Evolutionary conservation across 2,329 filamentous ascomycete genomes (phyloP).

Genomic region (Xylaria digitata): DNA sequence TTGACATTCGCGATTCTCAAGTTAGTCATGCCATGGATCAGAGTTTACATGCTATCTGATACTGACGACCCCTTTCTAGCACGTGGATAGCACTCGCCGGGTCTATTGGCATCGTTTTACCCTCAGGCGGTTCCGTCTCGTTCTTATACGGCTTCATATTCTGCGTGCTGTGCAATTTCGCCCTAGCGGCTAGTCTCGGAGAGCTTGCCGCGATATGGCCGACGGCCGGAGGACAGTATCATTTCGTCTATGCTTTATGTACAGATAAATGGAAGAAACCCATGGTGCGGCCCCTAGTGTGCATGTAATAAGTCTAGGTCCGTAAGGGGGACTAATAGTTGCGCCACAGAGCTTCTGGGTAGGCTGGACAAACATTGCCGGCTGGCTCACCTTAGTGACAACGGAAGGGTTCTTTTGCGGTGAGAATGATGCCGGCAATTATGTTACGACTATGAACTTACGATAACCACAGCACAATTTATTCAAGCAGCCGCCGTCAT

Average conservation of each 20-base stretch:
- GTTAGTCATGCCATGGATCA: constrained; percentile 42
- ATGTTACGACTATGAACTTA: not conserved
- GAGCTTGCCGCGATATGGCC: constrained; percentile 59
- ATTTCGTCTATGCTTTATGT: constrained; percentile 57
- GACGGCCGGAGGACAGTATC: constrained; percentile 60
- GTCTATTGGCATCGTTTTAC: constrained; percentile 56
- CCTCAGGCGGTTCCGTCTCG: constrained; percentile 56
- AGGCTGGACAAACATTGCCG: constrained; percentile 59
- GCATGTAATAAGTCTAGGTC: not conserved
- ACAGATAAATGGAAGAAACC: constrained; percentile 54
- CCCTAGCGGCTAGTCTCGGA: constrained; percentile 56
- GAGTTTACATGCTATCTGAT: not conserved
- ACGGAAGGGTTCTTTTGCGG: constrained; percentile 58
- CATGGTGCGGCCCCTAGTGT: constrained; percentile 45
- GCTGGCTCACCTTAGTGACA: constrained; percentile 59
- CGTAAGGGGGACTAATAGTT: not conserved
- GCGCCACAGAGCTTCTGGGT: constrained; percentile 55
- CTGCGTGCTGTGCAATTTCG: constrained; percentile 58
- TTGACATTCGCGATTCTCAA: constrained; percentile 59
- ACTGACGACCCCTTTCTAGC: constrained; percentile 38
- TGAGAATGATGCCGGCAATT: constrained; percentile 31
- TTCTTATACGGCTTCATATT: constrained; percentile 60
- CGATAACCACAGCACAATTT: constrained; percentile 53
- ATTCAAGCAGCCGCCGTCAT: constrained; percentile 56
- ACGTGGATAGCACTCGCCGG: constrained; percentile 57